Evolutionary conservation across 768 basidiomycete genomes (phyloP).

Genomic region (Termitomyces sp.): DNA sequence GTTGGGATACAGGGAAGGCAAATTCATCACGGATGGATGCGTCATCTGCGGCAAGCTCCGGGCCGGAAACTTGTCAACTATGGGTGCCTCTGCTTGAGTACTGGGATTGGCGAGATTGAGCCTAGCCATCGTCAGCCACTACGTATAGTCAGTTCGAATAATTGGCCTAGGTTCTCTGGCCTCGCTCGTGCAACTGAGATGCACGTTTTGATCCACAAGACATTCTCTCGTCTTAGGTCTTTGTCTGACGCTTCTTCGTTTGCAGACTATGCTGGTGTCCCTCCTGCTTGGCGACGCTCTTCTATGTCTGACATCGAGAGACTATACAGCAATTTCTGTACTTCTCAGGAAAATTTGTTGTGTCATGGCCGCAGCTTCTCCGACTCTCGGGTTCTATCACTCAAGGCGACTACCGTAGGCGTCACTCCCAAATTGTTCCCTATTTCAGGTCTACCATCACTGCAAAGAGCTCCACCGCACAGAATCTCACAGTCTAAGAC

Average conservation of each 20-base stretch:
- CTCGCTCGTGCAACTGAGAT: not conserved
- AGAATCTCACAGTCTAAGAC: not conserved
- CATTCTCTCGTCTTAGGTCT: constrained; percentile 10
- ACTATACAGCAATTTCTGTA: not conserved
- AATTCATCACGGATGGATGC: not conserved
- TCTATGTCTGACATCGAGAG: constrained; percentile 9
- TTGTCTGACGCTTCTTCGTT: constrained; percentile 1
- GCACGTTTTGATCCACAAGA: constrained; percentile 13
- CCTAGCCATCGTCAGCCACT: not conserved
- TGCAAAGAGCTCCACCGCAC: not conserved
- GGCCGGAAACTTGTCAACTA: not conserved
- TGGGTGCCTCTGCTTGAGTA: too few species aligned
- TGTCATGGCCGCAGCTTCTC: not conserved
- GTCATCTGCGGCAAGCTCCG: constrained; percentile 11
- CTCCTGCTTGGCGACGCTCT: constrained; percentile 1
- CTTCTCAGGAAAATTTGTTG: not conserved
- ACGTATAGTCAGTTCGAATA: not conserved
- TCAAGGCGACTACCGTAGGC: not conserved
- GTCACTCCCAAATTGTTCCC: not conserved
- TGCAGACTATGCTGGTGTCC: not conserved
- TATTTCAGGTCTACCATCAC: not conserved
- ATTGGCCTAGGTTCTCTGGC: not conserved
- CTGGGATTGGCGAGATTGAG: too few species aligned
- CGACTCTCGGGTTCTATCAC: not conserved
- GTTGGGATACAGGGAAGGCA: not conserved